A percentile compares a stretch with the other conserved stretches of the same genome.
Evolutionary conservation across 139 green algal species (phyloP).

Genomic region (Pleodorina starrii): DNA sequence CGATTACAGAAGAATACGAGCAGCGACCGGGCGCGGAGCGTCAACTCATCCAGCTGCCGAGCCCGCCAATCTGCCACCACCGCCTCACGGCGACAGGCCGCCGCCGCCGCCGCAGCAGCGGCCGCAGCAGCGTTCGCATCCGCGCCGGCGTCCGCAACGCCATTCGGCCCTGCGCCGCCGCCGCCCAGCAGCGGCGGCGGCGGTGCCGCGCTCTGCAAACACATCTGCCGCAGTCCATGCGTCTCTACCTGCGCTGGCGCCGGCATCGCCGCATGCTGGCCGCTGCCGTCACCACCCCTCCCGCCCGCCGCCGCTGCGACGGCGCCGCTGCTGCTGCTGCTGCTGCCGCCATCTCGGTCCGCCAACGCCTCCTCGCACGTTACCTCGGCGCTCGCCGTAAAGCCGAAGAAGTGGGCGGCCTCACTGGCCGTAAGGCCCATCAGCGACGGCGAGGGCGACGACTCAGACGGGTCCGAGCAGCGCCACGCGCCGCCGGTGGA

Average conservation of each 20-base stretch:
- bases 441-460: not conserved
- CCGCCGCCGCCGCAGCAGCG: not conserved
- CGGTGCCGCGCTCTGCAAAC: not conserved
- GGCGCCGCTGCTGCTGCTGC: not conserved
- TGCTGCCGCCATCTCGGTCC: no score
- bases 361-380: not conserved
- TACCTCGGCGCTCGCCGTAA: not conserved
- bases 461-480: not conserved
- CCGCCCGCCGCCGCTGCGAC: not conserved
- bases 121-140: not conserved
- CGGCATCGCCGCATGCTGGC: not conserved
- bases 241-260: not conserved
- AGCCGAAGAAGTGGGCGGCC: not conserved
- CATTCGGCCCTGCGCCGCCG: not conserved
- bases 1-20: constrained; percentile 30
- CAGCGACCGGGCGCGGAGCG: not conserved
- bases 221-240: not conserved
- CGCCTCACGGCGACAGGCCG: not conserved
- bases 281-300: not conserved
- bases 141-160: not conserved
- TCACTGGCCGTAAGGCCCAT: not conserved
- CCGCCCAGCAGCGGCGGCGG: not conserved
- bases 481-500: not conserved
- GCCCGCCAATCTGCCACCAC: not conserved
- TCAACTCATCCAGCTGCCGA: constrained; percentile 6